These are phyloP conservation scores for Amaranthus hypochondriacus DNA, from an alignment of 148 eudicot species.

Conservation along the genomic window DNA sequence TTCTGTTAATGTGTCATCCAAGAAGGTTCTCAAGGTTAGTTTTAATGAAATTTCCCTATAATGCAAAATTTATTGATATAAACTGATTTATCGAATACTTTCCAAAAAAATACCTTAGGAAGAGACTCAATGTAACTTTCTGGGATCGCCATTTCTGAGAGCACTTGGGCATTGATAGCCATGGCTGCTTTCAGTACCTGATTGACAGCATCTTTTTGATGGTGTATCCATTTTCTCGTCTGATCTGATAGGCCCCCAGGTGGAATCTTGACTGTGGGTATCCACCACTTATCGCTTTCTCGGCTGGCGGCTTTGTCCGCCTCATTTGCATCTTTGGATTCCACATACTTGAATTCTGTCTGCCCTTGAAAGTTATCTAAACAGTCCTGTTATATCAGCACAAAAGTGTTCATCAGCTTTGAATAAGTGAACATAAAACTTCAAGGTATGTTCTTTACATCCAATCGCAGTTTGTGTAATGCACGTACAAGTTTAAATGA, in stretches of 20 bases:
- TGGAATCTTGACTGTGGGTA: constrained; percentile 76
- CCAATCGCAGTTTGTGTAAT: too few species aligned
- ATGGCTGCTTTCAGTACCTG: constrained; percentile 88
- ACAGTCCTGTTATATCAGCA: constrained; percentile 45
- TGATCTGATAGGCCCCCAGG: constrained; percentile 55
- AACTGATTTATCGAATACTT: too few species aligned
- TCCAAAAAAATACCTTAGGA: constrained; percentile 50
- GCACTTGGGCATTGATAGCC: constrained; percentile 85
- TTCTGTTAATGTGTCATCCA: constrained; percentile 37
- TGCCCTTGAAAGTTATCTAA: constrained; percentile 66
- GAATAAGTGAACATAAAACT: not conserved
- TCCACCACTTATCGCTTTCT: constrained; percentile 74
- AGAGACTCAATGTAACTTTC: constrained; percentile 72
- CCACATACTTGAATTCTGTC: constrained; percentile 62
- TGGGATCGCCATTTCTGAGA: constrained; percentile 83
- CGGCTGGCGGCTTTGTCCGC: constrained; percentile 46
- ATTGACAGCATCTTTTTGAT: constrained; percentile 74
- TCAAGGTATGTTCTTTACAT: too few species aligned
- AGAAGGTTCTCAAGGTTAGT: not conserved
- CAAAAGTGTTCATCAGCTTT: not conserved
- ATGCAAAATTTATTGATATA: too few species aligned
- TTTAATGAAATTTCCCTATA: not conserved
- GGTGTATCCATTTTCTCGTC: constrained; percentile 59
- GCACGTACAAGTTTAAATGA: too few species aligned
- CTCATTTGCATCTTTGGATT: constrained; percentile 53